Percentiles rank a stretch among this genome's conserved stretches.
Conservation (phyloP, 2,329 filamentous ascomycete species). For the Colletotrichum endophyticum region DNA sequence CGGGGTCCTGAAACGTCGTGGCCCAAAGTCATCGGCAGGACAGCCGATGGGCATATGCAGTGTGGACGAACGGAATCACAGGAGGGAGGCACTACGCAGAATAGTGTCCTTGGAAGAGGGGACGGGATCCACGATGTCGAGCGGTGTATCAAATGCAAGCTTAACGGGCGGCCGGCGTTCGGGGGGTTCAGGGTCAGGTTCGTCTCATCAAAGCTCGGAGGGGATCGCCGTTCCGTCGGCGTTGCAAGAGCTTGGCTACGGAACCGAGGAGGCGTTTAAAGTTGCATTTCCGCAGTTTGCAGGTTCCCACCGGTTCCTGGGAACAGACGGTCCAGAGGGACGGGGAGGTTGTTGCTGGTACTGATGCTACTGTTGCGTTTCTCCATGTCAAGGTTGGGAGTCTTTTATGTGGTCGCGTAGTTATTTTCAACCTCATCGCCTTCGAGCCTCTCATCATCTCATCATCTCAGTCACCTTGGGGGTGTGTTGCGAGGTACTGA, state of each 20-base stretch:
- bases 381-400: not conserved
- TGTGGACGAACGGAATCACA: not conserved
- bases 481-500: not conserved
- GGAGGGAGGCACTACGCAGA: not conserved
- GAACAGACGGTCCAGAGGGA: not conserved
- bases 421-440: not conserved
- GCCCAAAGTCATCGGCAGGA: not conserved
- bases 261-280: conserved; percentile 12
- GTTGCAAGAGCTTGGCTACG: not conserved
- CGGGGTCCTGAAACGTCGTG: not conserved
- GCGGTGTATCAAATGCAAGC: not conserved
- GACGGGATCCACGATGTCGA: not conserved
- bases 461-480: not conserved
- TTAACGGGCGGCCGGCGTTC: not conserved
- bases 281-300: not conserved
- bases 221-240: conserved; percentile 9
- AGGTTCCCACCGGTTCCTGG: not conserved
- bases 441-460: too few species aligned
- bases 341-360: not conserved
- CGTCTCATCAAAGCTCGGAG: conserved; percentile 12
- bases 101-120: not conserved
- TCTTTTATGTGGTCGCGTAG: not conserved
- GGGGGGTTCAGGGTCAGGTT: not conserved
- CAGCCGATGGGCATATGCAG: not conserved
- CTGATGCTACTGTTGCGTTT: not conserved